Conservation (phyloP, 75 land plant genomes). For the Pseudotsuga menziesii region DNA sequence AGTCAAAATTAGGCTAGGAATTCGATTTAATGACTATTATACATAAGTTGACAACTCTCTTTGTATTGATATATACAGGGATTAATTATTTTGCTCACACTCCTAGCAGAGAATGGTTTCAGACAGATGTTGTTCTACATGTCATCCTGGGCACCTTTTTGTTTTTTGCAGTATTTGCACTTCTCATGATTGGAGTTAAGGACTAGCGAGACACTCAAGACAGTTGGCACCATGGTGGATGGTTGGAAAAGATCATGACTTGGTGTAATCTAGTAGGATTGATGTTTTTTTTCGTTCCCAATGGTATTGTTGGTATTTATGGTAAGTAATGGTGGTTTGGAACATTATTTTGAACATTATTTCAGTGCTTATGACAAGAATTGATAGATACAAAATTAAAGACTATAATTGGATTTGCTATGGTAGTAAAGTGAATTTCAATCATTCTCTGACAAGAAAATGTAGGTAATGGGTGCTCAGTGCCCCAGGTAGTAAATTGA, state of each 20-base stretch:
- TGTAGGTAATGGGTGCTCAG: background rate
- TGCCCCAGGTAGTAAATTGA: too few relatives aligned
- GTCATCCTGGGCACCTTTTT: slow-evolving; percentile 93
- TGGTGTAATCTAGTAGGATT: slow-evolving; percentile 72
- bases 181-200: slow-evolving; percentile 96
- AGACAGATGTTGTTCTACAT: slow-evolving; percentile 79
- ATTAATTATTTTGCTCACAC: slow-evolving; percentile 55
- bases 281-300: slow-evolving; percentile 94
- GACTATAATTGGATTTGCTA: too few relatives aligned
- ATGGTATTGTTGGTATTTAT: slow-evolving; percentile 64
- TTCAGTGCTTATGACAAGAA: background rate
- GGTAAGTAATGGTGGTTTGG: slow-evolving; percentile 44
- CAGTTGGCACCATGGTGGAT: slow-evolving; percentile 97
- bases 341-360: background rate
- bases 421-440: too few relatives aligned
- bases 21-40: background rate
- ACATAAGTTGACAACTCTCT: slow-evolving; percentile 8
- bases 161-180: slow-evolving; percentile 71
- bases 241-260: slow-evolving; percentile 79
- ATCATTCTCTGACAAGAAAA: too few relatives aligned
- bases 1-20: too few relatives aligned
- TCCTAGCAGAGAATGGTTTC: slow-evolving; percentile 80
- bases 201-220: slow-evolving; percentile 89
- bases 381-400: too few relatives aligned
- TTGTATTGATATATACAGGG: slow-evolving; percentile 68